A percentile compares a stretch with the other conserved stretches of the same genome.
Conservation (phyloP, 192 early-diverging fungal genomes). For the Coemansia erecta region DNA sequence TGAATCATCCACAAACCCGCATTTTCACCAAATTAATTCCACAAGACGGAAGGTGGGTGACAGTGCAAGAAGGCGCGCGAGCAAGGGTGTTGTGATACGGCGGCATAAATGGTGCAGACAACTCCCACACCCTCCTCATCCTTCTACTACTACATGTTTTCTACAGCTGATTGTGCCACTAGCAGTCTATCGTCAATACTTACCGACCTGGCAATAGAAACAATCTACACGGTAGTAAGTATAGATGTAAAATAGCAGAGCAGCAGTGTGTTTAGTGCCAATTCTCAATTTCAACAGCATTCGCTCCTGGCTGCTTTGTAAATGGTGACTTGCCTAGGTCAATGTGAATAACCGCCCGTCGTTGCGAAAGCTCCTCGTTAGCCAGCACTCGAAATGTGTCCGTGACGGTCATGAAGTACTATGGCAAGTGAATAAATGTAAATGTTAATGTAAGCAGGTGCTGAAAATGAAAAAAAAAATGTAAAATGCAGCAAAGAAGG, state of each 20-base stretch:
- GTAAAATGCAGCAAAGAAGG: no score
- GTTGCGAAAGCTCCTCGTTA: background rate
- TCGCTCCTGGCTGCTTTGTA: background rate
- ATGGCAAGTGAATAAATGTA: background rate
- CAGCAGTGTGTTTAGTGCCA: background rate
- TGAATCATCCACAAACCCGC: no score
- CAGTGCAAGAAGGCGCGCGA: no score
- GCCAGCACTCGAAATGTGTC: background rate
- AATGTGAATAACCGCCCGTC: conserved; percentile 5
- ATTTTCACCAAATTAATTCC: no score
- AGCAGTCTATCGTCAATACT: conserved; percentile 11
- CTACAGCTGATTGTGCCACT: background rate
- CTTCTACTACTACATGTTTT: background rate
- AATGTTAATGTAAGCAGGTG: background rate
- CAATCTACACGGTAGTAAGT: conserved; percentile 57
- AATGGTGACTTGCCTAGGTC: conserved; percentile 2
- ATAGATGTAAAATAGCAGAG: background rate
- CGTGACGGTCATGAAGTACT: conserved; percentile 7
- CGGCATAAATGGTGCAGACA: no score
- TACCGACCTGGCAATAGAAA: conserved; percentile 80
- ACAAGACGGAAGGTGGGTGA: no score
- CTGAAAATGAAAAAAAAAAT: background rate
- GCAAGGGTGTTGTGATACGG: no score
- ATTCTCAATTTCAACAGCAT: background rate
- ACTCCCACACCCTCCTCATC: background rate